A percentile compares a stretch with the other conserved stretches of the same genome.
Conservation (phyloP, 2,329 filamentous ascomycete genomes). For the Coniella lustricola region DNA sequence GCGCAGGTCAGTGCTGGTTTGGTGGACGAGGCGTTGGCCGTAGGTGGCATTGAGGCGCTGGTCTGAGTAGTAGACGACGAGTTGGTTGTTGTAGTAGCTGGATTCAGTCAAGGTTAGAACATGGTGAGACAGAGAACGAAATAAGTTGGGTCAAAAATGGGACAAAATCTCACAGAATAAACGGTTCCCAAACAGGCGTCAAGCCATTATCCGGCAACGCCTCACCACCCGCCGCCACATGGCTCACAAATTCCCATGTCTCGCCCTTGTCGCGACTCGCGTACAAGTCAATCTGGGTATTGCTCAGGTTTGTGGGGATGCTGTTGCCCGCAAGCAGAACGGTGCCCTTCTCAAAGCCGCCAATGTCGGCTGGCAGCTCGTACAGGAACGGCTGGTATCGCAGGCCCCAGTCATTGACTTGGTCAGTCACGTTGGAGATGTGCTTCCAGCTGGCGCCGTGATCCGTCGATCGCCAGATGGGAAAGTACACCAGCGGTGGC, state of each 20-base stretch:
- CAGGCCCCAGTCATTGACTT: constrained; percentile 57
- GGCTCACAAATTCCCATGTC: constrained; percentile 61
- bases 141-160: not conserved
- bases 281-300: constrained; percentile 64
- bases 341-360: constrained; percentile 53
- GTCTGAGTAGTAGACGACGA: constrained; percentile 66
- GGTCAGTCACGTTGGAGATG: constrained; percentile 55
- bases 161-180: constrained; percentile 37
- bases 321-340: constrained; percentile 56
- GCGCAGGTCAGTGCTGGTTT: constrained; percentile 51
- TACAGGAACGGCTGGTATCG: constrained; percentile 66
- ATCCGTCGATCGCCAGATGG: constrained; percentile 46
- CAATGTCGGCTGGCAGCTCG: constrained; percentile 51
- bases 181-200: constrained; percentile 69
- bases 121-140: not conserved
- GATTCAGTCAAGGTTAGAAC: not conserved
- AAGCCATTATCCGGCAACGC: constrained; percentile 56
- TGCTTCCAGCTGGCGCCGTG: constrained; percentile 55
- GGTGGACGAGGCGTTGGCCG: constrained; percentile 63
- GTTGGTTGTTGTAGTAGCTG: constrained; percentile 46
- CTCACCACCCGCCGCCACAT: constrained; percentile 57
- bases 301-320: constrained; percentile 47
- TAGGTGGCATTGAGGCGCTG: constrained; percentile 54
- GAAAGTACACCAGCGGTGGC: constrained; percentile 48
- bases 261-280: constrained; percentile 52